Evolutionary conservation across 2,329 filamentous ascomycete genomes (phyloP).

Genomic region (Gliomastix tumulicola): DNA sequence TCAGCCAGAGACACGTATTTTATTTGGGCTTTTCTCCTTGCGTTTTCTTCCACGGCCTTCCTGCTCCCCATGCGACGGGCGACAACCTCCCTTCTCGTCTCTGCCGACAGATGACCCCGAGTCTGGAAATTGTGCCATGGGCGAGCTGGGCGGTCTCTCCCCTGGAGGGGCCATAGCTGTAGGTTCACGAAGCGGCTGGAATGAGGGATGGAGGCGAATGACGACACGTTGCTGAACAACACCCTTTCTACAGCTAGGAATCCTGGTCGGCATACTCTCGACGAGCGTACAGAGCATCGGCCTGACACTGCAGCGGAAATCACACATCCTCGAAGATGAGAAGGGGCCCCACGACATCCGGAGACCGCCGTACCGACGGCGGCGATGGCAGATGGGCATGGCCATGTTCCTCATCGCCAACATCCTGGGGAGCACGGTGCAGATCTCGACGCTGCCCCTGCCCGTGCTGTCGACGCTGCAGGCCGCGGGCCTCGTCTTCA

Average conservation of each 20-base stretch:
- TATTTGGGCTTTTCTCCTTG: background rate
- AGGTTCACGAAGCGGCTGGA: constrained; percentile 30
- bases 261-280: constrained; percentile 86
- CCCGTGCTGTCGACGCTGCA: constrained; percentile 93
- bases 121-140: constrained; percentile 48
- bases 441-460: constrained; percentile 91
- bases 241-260: constrained; percentile 75
- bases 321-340: constrained; percentile 95
- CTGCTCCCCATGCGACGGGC: background rate
- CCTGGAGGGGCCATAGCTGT: constrained; percentile 72
- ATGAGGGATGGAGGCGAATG: too few relatives aligned
- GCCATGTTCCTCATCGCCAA: constrained; percentile 95
- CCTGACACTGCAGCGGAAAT: constrained; percentile 93
- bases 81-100: constrained; percentile 6
- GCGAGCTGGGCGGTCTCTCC: constrained; percentile 67
- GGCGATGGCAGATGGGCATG: constrained; percentile 97
- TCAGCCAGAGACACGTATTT: background rate
- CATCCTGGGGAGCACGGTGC: constrained; percentile 88
- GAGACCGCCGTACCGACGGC: constrained; percentile 79
- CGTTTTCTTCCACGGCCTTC: background rate
- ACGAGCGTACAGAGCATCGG: constrained; percentile 94
- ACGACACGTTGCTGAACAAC: too few relatives aligned
- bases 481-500: constrained; percentile 94
- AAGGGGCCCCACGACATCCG: constrained; percentile 72
- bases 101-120: constrained; percentile 39